Evolutionary conservation across 345 rosid species (phyloP).

Genomic region (Carallia brachiata): DNA sequence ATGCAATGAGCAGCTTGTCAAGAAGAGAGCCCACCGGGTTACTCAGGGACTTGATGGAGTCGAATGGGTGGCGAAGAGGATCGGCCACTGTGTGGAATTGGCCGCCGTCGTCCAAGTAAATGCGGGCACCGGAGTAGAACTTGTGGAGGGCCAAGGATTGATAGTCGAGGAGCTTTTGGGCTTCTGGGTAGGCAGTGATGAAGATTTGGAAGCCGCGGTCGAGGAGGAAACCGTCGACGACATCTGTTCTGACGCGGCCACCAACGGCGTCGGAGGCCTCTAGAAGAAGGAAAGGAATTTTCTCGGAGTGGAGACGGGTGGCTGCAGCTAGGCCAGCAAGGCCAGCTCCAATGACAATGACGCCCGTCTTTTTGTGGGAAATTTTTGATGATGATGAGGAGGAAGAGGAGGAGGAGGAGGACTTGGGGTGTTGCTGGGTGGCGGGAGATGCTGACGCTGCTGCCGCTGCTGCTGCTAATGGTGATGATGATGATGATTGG

Average conservation of each 20-base stretch:
- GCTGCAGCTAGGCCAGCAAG: slow-evolving; percentile 94
- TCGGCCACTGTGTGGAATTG: slow-evolving; percentile 81
- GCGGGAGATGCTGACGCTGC: no score
- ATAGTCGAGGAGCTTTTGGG: slow-evolving; percentile 70
- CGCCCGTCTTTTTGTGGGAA: slow-evolving; percentile 28
- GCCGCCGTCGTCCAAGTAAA: slow-evolving; percentile 46
- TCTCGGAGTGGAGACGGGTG: slow-evolving; percentile 49
- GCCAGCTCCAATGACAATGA: slow-evolving; percentile 76
- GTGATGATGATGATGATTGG: no score
- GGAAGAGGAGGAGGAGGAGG: no score
- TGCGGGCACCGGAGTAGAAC: slow-evolving; percentile 79
- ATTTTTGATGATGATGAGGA: no score
- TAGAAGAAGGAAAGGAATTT: slow-evolving; percentile 61
- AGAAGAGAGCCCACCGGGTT: slow-evolving; percentile 78
- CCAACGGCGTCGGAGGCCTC: slow-evolving; percentile 88
- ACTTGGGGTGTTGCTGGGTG: no score
- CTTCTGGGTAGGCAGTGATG: slow-evolving; percentile 93
- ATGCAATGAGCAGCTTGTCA: slow-evolving; percentile 75
- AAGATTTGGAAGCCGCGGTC: slow-evolving; percentile 98
- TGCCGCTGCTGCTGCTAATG: no score
- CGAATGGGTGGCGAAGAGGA: slow-evolving; percentile 74
- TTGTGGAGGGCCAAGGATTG: slow-evolving; percentile 46
- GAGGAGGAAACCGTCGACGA: slow-evolving; percentile 71
- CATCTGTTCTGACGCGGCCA: slow-evolving; percentile 85
- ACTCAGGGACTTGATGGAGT: slow-evolving; percentile 54